Evolutionary conservation across 1,139 yeast genomes (phyloP), one percentile per base, ranked within the genome.

Genomic region (Suhomyces panamericanus): DNA sequence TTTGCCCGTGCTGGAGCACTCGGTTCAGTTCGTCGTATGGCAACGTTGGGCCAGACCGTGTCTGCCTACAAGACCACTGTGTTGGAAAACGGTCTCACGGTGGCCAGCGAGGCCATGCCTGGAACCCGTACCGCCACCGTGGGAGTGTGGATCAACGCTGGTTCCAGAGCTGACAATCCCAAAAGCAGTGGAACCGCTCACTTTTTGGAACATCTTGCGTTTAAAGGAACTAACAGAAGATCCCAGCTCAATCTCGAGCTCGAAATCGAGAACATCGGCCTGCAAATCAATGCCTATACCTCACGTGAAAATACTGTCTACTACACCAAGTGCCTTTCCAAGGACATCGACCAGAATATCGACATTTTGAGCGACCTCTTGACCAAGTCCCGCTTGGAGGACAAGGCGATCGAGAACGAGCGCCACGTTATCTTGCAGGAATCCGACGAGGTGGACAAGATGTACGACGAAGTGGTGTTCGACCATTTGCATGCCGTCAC

Each of bases 121-220:
- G 85, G 88, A 49, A 85, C 96, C 6, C 78, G 85, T 56, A 90
- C 98, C 35, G 98, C 99, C 51, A 93, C 99, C 2, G 97, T 95
- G 11, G 99, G 98, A 2, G 93, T 93, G 39, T 86, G 91, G 90
- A 91, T 93, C 53, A 96, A 95, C 66, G 97, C 99, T 38, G 99
- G 99, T 1, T 91, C 98, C 2, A 78, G 99, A 51, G 98, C 98
- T 2, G 99, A 93, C 67, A 86, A 84, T 59, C 81, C 84, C 41
- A 79, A 78, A 61, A 89, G 90, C 57, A 76, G 81, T 47, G 99
- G 99, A 38, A 91, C 98, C 11, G 99, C 99, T 0, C 99, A 93
- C 68, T 93, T 93, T 62, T 72, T 93, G 47, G 99, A 93, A 66
- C 99, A 93, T 67, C 74, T 93, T 58, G 96, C 98, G 3, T 93